A percentile compares a stretch with the other conserved stretches of the same genome.
Conservation (phyloP, 768 basidiomycete genomes). For the Amanita subjunquillea region DNA sequence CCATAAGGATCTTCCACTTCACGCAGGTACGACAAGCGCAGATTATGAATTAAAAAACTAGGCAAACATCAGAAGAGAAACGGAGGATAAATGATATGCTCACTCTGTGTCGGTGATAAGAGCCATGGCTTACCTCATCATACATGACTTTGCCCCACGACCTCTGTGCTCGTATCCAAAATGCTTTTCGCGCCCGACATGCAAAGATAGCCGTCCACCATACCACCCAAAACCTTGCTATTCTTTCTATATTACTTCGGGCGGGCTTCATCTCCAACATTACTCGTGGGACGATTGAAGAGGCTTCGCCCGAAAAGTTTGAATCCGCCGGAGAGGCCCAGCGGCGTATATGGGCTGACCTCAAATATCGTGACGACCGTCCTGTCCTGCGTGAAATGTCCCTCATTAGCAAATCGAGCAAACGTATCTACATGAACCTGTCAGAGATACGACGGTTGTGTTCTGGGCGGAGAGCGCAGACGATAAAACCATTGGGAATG, state of each 20-base stretch:
- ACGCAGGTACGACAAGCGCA: constrained; percentile 82
- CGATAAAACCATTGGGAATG: constrained; percentile 75
- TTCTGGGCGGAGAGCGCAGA: constrained; percentile 72
- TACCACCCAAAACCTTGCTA: constrained; percentile 82
- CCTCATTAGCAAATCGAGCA: constrained; percentile 77
- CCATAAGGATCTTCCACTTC: constrained; percentile 84
- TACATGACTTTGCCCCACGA: constrained; percentile 60
- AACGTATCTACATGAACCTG: constrained; percentile 64
- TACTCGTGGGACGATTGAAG: constrained; percentile 64
- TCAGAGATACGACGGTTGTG: constrained; percentile 71
- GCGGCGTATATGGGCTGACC: constrained; percentile 82
- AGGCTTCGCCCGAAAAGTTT: constrained; percentile 60
- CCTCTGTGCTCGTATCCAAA: constrained; percentile 85
- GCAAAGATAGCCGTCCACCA: constrained; percentile 68
- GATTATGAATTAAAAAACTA: constrained; percentile 70
- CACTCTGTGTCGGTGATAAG: constrained; percentile 5
- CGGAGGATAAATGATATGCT: neutral
- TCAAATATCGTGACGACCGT: constrained; percentile 88
- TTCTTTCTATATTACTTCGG: constrained; percentile 86
- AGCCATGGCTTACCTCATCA: neutral
- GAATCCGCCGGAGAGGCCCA: constrained; percentile 47
- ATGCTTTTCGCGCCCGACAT: constrained; percentile 86
- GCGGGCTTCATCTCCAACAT: constrained; percentile 80
- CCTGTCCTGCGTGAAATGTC: constrained; percentile 76
- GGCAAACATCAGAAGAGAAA: neutral